Evolutionary conservation across 148 eudicot genomes (phyloP), one percentile per base, ranked within the genome.

Genomic region (Silene latifolia): DNA sequence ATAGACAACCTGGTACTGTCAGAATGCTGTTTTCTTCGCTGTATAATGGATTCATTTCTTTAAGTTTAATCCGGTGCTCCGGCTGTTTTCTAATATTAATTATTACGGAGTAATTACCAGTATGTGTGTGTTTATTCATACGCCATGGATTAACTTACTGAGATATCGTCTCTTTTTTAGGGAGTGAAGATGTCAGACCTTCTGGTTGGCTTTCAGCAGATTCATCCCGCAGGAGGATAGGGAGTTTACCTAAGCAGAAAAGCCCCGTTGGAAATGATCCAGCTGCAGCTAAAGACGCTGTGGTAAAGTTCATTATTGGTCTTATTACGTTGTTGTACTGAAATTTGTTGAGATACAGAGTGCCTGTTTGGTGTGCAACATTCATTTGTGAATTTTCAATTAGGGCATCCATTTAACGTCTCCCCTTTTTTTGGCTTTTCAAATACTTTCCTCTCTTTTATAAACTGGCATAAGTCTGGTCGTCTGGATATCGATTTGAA

Each of bases 111-210:
- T 39, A 39, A 57, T 5, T 59, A 29, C 63, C 12, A 10, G 5
- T 73, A 3, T 69, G 27, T 27, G 8, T 32, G 18, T 21, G 35
- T 39, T 18, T 24, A 11, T 15, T 42, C 56, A 59, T 48, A 8
- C 20, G 1, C 35, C n/a, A 23, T 18, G 14, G n/a, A 25, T 39
- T 54, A 15, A 51, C 15, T 35, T 60, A 53, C 72, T 78, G 65
- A 63, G 61, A 17, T 19, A 39, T 51, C 20, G 4, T 32, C 23
- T 69, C 57, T 53, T 17, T 24, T 62, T 35, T 80, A 92, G 97
- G 89, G 69, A 88, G 72, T 76, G 93, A 90, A 48, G 93, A 90
- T 76, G 85, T 88, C 20, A 86, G 88, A 47, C 85, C 82, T 71
- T 75, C 82, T 53, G 88, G 90, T 62, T 84, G 88, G 89, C 86